These are phyloP conservation scores for Fusarium sp. DNA, from an alignment of 2,329 filamentous ascomycete genomes.

Conservation along the genomic window DNA sequence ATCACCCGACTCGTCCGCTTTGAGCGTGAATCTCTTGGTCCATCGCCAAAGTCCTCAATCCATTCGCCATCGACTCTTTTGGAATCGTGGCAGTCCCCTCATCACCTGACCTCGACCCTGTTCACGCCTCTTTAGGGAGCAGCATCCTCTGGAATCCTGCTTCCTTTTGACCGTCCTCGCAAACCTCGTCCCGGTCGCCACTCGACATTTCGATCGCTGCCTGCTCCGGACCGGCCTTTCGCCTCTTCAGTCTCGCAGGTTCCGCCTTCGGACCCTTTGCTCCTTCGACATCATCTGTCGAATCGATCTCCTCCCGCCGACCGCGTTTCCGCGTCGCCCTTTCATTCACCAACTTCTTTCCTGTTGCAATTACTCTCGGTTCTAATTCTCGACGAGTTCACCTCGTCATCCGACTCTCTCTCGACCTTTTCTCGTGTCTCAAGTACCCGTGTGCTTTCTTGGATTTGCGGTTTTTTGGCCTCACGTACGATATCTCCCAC, in stretches of 20 bases:
- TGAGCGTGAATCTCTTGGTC: constrained; percentile 40
- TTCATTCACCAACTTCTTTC: constrained; percentile 40
- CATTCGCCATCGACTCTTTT: constrained; percentile 13
- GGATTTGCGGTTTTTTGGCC: constrained; percentile 41
- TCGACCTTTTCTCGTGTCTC: constrained; percentile 26
- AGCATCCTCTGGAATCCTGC: constrained; percentile 23
- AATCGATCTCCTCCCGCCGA: constrained; percentile 31
- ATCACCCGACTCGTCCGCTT: constrained; percentile 37
- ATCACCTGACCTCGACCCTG: constrained; percentile 31
- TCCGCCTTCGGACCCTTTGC: constrained; percentile 15
- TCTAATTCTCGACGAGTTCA: constrained; percentile 39
- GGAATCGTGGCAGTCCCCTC: constrained; percentile 11
- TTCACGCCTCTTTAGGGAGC: constrained; percentile 13
- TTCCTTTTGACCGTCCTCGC: constrained; percentile 25
- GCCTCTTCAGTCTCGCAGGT: constrained; percentile 8
- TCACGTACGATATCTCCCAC: constrained; percentile 29
- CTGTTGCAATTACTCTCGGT: constrained; percentile 34
- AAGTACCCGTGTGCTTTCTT: constrained; percentile 39
- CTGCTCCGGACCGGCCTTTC: constrained; percentile 12
- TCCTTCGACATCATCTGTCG: constrained; percentile 10
- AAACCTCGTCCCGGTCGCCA: background rate
- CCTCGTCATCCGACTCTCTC: constrained; percentile 33
- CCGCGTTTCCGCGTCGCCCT: constrained; percentile 32
- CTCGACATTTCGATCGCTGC: constrained; percentile 22
- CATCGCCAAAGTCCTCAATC: constrained; percentile 18